Conservation (phyloP, 768 basidiomycete species). For the Arthromyces matolae region DNA sequence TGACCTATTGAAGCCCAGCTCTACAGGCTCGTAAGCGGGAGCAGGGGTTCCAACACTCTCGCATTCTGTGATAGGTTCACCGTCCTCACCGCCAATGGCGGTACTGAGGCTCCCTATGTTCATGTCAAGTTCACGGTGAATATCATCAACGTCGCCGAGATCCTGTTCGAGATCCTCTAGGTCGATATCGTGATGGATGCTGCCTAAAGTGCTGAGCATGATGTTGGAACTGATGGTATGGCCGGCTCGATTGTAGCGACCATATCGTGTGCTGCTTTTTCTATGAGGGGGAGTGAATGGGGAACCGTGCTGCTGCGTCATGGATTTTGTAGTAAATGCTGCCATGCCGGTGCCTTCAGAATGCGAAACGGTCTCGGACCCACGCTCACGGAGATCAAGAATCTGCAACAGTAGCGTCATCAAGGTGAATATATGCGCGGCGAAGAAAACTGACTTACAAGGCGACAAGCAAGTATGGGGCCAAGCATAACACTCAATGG, state of each 20-base stretch:
- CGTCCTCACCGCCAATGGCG: slow-evolving; percentile 49
- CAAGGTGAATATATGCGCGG: slow-evolving; percentile 7
- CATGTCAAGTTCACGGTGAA: slow-evolving; percentile 51
- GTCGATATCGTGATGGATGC: slow-evolving; percentile 47
- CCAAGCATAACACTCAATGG: slow-evolving; percentile 83
- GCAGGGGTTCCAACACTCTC: slow-evolving; percentile 46
- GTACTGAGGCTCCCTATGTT: slow-evolving; percentile 48
- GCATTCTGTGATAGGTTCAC: slow-evolving; percentile 45
- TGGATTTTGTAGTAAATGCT: slow-evolving; percentile 63
- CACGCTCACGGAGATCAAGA: slow-evolving; percentile 77
- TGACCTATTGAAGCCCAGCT: slow-evolving; percentile 40
- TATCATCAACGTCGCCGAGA: slow-evolving; percentile 55
- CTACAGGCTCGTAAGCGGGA: slow-evolving; percentile 50
- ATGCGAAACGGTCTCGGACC: slow-evolving; percentile 73
- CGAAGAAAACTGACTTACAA: slow-evolving; percentile 37
- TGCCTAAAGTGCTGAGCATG: slow-evolving; percentile 61
- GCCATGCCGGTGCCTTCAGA: slow-evolving; percentile 70
- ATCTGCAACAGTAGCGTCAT: slow-evolving; percentile 42
- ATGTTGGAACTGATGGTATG: slow-evolving; percentile 59
- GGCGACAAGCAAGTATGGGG: slow-evolving; percentile 74
- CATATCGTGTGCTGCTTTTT: slow-evolving; percentile 36
- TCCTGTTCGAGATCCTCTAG: slow-evolving; percentile 49
- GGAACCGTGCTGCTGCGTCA: slow-evolving; percentile 50
- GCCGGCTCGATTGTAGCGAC: slow-evolving; percentile 37
- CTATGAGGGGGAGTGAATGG: slow-evolving; percentile 52